phyloP scores from a whole-genome alignment of 352 stramenopile genomes.

The Phytophthora sp. region DNA sequence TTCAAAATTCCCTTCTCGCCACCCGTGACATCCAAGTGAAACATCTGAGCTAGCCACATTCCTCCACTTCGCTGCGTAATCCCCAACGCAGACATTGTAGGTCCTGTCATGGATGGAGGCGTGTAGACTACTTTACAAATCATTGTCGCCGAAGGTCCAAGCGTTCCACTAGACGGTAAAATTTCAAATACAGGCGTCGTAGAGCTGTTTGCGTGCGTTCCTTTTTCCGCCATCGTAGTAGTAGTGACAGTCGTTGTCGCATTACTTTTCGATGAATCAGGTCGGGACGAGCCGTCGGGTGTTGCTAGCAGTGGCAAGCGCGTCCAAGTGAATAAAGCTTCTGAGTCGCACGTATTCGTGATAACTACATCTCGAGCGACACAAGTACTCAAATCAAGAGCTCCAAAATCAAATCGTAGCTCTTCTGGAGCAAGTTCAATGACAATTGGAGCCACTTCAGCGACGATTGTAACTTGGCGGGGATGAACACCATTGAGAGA shows the following conservation, averaged over 20 bases:
- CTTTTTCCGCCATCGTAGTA: slow-evolving; percentile 24
- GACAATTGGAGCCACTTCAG: slow-evolving; percentile 91
- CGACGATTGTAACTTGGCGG: slow-evolving; percentile 84
- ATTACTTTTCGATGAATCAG: slow-evolving; percentile 71
- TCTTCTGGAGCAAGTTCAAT: slow-evolving; percentile 65
- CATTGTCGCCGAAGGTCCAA: slow-evolving; percentile 38
- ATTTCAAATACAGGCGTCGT: slow-evolving; percentile 51
- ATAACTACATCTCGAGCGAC: slow-evolving; percentile 74
- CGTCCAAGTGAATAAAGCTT: slow-evolving; percentile 87
- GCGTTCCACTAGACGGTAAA: slow-evolving; percentile 44
- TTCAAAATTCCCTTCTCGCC: slow-evolving; percentile 50
- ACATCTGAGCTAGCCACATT: slow-evolving; percentile 46
- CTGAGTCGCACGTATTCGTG: slow-evolving; percentile 91
- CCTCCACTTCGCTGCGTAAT: slow-evolving; percentile 14
- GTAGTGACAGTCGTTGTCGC: slow-evolving; percentile 31
- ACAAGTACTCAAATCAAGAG: slow-evolving; percentile 47
- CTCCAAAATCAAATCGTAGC: slow-evolving; percentile 84
- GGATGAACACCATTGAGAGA: slow-evolving; percentile 87
- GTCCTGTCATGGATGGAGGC: slow-evolving; percentile 28
- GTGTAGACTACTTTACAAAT: slow-evolving; percentile 67
- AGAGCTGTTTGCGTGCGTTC: not conserved
- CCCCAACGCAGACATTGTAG: slow-evolving; percentile 8
- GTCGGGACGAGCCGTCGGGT: slow-evolving; percentile 25
- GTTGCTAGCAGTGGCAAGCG: slow-evolving; percentile 13
- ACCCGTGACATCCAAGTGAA: slow-evolving; percentile 62